A percentile compares a stretch with the other conserved stretches of the same genome.
Evolutionary conservation across 2,329 filamentous ascomycete genomes (phyloP).

Genomic region (Teratosphaeria gauchensis): DNA sequence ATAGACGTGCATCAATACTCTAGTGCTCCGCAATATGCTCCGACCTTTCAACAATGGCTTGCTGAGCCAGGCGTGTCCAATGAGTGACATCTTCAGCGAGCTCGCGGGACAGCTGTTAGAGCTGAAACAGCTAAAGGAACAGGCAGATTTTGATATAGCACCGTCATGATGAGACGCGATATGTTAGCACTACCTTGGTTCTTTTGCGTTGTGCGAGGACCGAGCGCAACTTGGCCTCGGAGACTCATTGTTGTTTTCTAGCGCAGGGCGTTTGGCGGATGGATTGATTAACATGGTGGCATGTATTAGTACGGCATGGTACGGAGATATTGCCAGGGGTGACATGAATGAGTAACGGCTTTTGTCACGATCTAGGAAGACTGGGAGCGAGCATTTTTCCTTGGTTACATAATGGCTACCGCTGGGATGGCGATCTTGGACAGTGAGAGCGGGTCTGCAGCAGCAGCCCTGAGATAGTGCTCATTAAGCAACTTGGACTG

Average conservation of each 20-base stretch:
- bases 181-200: neutral
- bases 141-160: slow-evolving; percentile 6
- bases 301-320: neutral
- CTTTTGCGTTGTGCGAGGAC: neutral
- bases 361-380: neutral
- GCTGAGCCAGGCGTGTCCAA: slow-evolving; percentile 66
- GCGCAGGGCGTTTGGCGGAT: neutral
- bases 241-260: neutral
- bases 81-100: slow-evolving; percentile 58
- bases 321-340: neutral
- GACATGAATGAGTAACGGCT: neutral
- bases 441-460: neutral
- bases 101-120: slow-evolving; percentile 55
- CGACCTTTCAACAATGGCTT: slow-evolving; percentile 59
- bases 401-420: neutral
- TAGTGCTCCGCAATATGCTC: slow-evolving; percentile 70
- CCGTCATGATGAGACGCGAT: slow-evolving; percentile 1
- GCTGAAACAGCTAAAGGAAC: slow-evolving; percentile 36
- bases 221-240: neutral
- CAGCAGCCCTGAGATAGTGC: too few species aligned
- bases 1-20: slow-evolving; percentile 71
- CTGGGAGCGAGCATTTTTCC: neutral
- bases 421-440: neutral
- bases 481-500: too few species aligned
- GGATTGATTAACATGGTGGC: neutral